Evolutionary conservation across 2,329 filamentous ascomycete species (phyloP), one percentile per base, ranked within the genome.

Genomic region (Claviceps pazoutovae): DNA sequence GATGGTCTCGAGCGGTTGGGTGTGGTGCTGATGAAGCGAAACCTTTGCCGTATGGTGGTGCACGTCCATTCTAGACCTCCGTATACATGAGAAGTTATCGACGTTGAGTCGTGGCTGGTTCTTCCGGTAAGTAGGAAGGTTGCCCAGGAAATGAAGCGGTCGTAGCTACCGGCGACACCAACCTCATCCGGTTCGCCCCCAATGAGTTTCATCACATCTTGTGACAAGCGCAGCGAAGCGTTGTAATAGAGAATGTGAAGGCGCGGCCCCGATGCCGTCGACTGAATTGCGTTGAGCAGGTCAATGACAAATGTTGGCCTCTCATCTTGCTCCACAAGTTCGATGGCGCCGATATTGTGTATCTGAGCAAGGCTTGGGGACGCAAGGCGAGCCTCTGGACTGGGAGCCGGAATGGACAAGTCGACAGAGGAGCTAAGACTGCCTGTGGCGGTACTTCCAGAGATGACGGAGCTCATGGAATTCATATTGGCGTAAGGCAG

Each of bases 301-400:
- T 91, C 86, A 37, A 91, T 72, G 43, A 91, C 75, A 59, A 91
- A 88, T 0, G 84, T 86, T 2, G 86, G 87, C 46, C 87, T 73
- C 48, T 84, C 79, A 62, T 93, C 87, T 57, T 85, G 78, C 61
- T 91, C 86, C 42, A 93, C 66, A 41, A 91, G 69, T 63, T 91
- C 87, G 19, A 83, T 67, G 9, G 88, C 74, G 23, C 84, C 82
- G 49, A 89, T 72, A 26, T 76, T 76, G 43, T 78, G 78, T 49
- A 80, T 68, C 49, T 80, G 74, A 45, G 49, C 34, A 8, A 79
- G 56, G 5, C 73, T 71, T 2, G 78, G 71, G 1, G 70, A 65
- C 51, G 71, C 66, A 5, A 69, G 66, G 55, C 71, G 70, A 26
- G 65, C 65, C 52, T 81, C 80, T 8, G 78, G 74, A 50, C 75